phyloP scores from a whole-genome alignment of 345 rosid genomes.

The Eucalyptus tenuipes region DNA sequence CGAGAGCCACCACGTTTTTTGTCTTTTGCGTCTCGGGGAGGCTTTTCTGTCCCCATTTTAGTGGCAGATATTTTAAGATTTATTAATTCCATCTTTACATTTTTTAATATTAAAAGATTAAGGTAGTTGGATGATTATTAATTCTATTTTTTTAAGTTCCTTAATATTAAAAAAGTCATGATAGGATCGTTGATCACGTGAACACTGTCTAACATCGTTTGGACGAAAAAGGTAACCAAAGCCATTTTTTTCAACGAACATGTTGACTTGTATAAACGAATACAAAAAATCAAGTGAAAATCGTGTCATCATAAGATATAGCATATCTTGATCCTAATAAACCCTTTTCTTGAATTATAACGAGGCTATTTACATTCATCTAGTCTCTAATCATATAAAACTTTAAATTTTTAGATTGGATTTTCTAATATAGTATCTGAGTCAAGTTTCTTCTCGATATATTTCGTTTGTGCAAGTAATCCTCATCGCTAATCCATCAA shows the following conservation, averaged over 20 bases:
- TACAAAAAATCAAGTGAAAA: too few species aligned
- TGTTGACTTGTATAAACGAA: background rate
- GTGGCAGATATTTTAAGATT: background rate
- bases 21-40: too few species aligned
- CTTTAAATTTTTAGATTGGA: background rate
- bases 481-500: background rate
- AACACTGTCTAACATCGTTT: too few species aligned
- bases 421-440: too few species aligned
- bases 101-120: too few species aligned
- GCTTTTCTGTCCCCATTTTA: background rate
- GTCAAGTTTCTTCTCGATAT: background rate
- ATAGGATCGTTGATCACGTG: accelerated
- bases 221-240: too few species aligned
- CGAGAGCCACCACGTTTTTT: too few species aligned
- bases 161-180: background rate
- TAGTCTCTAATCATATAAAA: background rate
- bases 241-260: background rate
- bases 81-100: background rate
- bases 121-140: background rate
- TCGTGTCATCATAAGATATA: too few species aligned
- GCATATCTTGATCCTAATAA: background rate
- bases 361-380: background rate
- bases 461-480: background rate
- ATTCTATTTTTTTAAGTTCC: too few species aligned
- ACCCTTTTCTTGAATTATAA: background rate